Base-by-base conservation (phyloP, 225 moss, liverwort and hornwort genomes). In the Lunularia cruciata region DNA sequence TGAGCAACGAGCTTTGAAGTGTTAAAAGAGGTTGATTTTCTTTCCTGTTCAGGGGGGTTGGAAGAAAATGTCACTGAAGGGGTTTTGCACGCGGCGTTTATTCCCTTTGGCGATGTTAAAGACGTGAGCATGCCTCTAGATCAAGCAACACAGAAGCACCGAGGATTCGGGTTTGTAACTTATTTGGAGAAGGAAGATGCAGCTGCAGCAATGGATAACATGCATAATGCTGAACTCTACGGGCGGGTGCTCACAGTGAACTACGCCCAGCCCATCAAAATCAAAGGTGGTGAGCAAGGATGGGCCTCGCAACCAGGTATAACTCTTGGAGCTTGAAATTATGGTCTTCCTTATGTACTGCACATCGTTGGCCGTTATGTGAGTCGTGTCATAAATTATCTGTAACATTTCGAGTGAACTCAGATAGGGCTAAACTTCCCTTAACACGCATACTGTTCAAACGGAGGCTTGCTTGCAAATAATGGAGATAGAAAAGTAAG, bases 141-240 rank as follows among this genome's bases (percentile, higher is more conserved):
- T 63, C 98, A 98, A 76, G 86, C 86, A 23, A 93, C 93, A 0
- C 93, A 98, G 73, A 89, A 89, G 69, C 98, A 98, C 75, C 87
- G 98, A 28, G 98, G 92, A 28, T 98, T 93, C 67, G 67, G 79
- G 26, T 98, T 98, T 60, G 86, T 98, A 65, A 98, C 98, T 7
- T 98, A 91, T 67, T 84, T 93, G 65, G 93, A 93, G 70, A 98
- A 98, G 85, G 93, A 98, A 56, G 98, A 98, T 86, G 98, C 98
- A 19, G 89, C 88, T 53, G 93, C 98, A 20, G 89, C 93, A 14
- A 92, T 93, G 93, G 93, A 98, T 70, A 98, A 98, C 35, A 91
- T 93, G 98, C 93, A 98, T 69, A 93, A 93, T 47, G 93, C 91
- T 67, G 98, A 98, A 76, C 71, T 98, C 2, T 93, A 89, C 76